phyloP scores from a whole-genome alignment of 371 early-diverging fungal genomes.

The Chytridium lagenaria region DNA sequence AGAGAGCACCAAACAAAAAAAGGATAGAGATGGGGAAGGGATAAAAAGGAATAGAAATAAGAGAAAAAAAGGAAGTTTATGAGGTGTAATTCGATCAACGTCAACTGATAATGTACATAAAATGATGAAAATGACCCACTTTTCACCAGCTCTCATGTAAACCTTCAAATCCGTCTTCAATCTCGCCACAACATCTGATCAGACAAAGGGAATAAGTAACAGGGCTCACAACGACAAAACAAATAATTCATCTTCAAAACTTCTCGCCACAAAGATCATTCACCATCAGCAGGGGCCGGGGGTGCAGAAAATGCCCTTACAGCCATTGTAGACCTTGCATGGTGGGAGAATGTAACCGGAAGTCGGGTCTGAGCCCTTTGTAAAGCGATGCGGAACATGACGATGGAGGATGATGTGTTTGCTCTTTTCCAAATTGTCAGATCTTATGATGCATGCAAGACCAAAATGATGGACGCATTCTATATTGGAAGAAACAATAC shows the following conservation, averaged over 20 bases:
- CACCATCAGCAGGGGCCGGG: neutral
- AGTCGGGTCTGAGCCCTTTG: neutral
- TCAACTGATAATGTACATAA: too few relatives aligned
- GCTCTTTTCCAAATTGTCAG: neutral
- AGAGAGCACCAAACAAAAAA: too few relatives aligned
- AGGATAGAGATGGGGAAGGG: too few relatives aligned
- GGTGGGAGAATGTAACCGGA: neutral
- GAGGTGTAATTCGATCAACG: too few relatives aligned
- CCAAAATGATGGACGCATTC: neutral
- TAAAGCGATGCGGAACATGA: neutral
- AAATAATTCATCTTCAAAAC: too few relatives aligned
- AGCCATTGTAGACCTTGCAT: neutral
- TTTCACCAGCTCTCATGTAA: conserved; percentile 38
- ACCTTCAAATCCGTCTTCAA: conserved; percentile 43
- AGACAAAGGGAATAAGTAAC: neutral
- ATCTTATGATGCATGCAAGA: neutral
- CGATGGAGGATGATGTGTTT: neutral
- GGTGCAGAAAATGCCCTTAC: neutral
- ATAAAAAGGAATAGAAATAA: too few relatives aligned
- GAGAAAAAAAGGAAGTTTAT: too few relatives aligned
- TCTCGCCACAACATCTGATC: conserved; percentile 17
- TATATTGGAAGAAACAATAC: neutral
- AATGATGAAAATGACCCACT: conserved; percentile 20
- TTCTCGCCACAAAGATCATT: too few relatives aligned
- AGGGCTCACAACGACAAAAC: neutral